Conservation (phyloP, 768 basidiomycete genomes). For the Pleurotus pulmonarius region DNA sequence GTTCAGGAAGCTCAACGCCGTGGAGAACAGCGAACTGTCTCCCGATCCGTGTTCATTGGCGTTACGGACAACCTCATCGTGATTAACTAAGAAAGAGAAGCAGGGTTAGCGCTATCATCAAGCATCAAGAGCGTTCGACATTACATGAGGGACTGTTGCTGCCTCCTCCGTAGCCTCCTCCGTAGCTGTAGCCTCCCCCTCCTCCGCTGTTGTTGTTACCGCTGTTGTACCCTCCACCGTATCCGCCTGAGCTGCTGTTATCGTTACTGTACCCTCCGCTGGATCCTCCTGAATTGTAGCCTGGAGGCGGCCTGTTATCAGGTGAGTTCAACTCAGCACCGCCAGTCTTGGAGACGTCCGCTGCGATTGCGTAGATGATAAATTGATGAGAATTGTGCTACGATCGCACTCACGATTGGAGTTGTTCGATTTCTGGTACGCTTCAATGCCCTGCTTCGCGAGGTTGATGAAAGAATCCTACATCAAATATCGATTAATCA, state of each 20-base stretch:
- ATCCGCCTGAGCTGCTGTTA: background rate
- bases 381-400: background rate
- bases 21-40: conserved; percentile 51
- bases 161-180: conserved; percentile 30
- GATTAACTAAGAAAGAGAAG: conserved; percentile 44
- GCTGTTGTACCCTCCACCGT: background rate
- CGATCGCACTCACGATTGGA: background rate
- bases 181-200: background rate
- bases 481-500: too few species aligned
- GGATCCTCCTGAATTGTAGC: conserved; percentile 9
- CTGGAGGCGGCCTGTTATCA: conserved; percentile 35
- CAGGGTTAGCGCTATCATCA: background rate
- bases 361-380: conserved; percentile 20
- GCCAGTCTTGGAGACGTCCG: conserved; percentile 50
- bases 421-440: conserved; percentile 30
- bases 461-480: conserved; percentile 68
- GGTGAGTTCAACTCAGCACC: conserved; percentile 62
- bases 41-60: conserved; percentile 57
- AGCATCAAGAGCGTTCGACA: too few species aligned
- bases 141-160: background rate
- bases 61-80: conserved; percentile 54
- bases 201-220: background rate
- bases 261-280: too few species aligned
- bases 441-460: conserved; percentile 62
- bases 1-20: conserved; percentile 49